Conservation (phyloP, 768 basidiomycete genomes). For the Asterophora lycoperdoides region DNA sequence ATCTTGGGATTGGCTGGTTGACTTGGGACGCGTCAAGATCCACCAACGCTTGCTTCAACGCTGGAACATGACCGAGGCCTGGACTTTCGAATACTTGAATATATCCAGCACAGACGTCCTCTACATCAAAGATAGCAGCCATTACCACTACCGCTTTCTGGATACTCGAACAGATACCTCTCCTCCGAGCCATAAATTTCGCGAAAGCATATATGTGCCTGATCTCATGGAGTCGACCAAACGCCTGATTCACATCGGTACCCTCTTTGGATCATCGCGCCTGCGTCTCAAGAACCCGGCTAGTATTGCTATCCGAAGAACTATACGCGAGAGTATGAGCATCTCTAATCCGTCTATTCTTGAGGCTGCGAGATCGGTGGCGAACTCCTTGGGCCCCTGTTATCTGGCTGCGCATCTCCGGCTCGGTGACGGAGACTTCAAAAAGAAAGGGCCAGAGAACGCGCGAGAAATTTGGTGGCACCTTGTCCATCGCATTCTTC, state of each 20-base stretch:
- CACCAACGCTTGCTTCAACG: slow-evolving; percentile 43
- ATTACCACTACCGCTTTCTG: slow-evolving; percentile 64
- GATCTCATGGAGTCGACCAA: slow-evolving; percentile 36
- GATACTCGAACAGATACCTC: slow-evolving; percentile 34
- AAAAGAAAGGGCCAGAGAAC: slow-evolving; percentile 34
- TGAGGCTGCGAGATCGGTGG: slow-evolving; percentile 40
- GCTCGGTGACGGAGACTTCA: slow-evolving; percentile 64
- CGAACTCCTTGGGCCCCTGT: slow-evolving; percentile 34
- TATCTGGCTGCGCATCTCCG: slow-evolving; percentile 69
- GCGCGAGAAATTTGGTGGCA: slow-evolving; percentile 52
- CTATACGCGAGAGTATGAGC: slow-evolving; percentile 53
- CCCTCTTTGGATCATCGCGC: slow-evolving; percentile 73
- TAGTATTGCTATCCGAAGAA: slow-evolving; percentile 39
- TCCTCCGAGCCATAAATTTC: slow-evolving; percentile 34
- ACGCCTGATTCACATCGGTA: slow-evolving; percentile 65
- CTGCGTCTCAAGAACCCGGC: slow-evolving; percentile 42
- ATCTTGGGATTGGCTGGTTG: slow-evolving; percentile 68
- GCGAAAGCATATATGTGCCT: slow-evolving; percentile 38
- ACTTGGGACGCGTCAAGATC: slow-evolving; percentile 38
- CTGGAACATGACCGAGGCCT: slow-evolving; percentile 46
- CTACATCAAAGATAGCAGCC: slow-evolving; percentile 46
- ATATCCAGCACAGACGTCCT: slow-evolving; percentile 38
- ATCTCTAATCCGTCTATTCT: slow-evolving; percentile 48
- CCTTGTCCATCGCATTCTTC: slow-evolving; percentile 47
- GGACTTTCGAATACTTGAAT: slow-evolving; percentile 41